phyloP scores from a whole-genome alignment of 176 grass and related monocot species.

The Areca catechu region DNA sequence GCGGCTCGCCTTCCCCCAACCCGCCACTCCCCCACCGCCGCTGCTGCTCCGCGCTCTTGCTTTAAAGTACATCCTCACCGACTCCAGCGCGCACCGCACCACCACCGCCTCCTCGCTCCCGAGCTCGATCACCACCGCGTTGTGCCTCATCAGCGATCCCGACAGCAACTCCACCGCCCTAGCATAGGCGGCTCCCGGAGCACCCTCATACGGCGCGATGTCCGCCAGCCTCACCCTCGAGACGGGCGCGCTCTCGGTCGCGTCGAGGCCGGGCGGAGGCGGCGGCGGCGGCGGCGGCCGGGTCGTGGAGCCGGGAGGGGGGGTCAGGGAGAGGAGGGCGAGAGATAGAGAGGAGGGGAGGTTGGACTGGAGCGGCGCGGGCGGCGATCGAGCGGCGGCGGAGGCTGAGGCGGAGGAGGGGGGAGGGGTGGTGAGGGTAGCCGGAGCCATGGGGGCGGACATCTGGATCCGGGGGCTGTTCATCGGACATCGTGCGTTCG shows the following conservation, averaged over 20 bases:
- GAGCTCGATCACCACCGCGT: slow-evolving; percentile 56
- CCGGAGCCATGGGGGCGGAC: slow-evolving; percentile 1
- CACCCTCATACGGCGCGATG: slow-evolving; percentile 47
- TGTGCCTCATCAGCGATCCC: slow-evolving; percentile 46
- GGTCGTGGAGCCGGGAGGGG: not conserved
- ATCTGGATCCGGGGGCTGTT: slow-evolving; percentile 14
- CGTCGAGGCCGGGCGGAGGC: not conserved
- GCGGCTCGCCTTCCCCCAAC: slow-evolving; percentile 11
- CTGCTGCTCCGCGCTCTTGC: not conserved
- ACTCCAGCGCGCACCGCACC: slow-evolving; percentile 60
- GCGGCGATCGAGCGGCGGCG: not conserved
- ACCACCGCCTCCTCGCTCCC: slow-evolving; percentile 36
- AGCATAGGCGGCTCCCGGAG: slow-evolving; percentile 12
- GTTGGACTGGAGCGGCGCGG: not conserved
- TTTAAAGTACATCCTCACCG: slow-evolving; percentile 50
- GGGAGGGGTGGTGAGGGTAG: not conserved
- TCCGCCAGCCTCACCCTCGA: slow-evolving; percentile 50
- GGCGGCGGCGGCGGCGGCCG: slow-evolving; percentile 7
- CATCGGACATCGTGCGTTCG: slow-evolving; percentile 4
- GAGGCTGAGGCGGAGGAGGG: not conserved
- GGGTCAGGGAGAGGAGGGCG: not conserved
- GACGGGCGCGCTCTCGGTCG: slow-evolving; percentile 4
- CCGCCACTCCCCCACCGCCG: not conserved
- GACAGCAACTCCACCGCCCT: slow-evolving; percentile 39
- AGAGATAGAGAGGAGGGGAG: slow-evolving; percentile 5